These are phyloP conservation scores for Fusarium lateritium DNA, from an alignment of 2,329 filamentous ascomycete species.

Conservation along the genomic window DNA sequence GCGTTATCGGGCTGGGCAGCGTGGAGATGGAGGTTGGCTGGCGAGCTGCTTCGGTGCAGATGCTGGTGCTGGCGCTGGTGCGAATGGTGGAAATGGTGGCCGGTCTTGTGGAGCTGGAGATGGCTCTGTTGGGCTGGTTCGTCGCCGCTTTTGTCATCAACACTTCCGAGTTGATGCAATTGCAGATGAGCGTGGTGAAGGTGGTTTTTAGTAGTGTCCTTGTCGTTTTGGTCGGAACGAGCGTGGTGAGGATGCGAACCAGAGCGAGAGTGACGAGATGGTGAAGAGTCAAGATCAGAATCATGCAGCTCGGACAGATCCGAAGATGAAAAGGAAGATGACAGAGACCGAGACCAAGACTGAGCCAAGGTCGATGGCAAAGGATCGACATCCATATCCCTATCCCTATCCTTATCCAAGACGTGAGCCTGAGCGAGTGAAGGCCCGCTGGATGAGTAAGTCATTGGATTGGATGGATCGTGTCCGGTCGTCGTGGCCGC, in stretches of 20 bases:
- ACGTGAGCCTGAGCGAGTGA: slow-evolving; percentile 59
- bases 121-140: slow-evolving; percentile 27
- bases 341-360: slow-evolving; percentile 7
- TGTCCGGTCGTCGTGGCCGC: slow-evolving; percentile 46
- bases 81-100: slow-evolving; percentile 44
- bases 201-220: slow-evolving; percentile 21
- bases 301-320: slow-evolving; percentile 30
- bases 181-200: slow-evolving; percentile 40
- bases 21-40: slow-evolving; percentile 34
- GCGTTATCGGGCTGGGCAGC: slow-evolving; percentile 44
- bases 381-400: slow-evolving; percentile 47
- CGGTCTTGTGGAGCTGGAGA: slow-evolving; percentile 39
- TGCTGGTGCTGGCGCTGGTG: slow-evolving; percentile 46
- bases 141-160: slow-evolving; percentile 35
- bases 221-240: slow-evolving; percentile 33
- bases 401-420: slow-evolving; percentile 45
- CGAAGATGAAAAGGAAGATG: slow-evolving; percentile 42
- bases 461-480: slow-evolving; percentile 48
- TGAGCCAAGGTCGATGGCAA: slow-evolving; percentile 36
- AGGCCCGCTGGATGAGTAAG: slow-evolving; percentile 55
- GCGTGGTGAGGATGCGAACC: slow-evolving; percentile 33
- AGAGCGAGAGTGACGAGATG: slow-evolving; percentile 39
- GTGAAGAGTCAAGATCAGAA: slow-evolving; percentile 42
- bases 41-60: slow-evolving; percentile 34
- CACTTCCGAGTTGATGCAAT: slow-evolving; percentile 28